Percentiles rank a stretch among this genome's conserved stretches.
Conservation (phyloP, 2,329 filamentous ascomycete species). For the Paecilomyces niveus region DNA sequence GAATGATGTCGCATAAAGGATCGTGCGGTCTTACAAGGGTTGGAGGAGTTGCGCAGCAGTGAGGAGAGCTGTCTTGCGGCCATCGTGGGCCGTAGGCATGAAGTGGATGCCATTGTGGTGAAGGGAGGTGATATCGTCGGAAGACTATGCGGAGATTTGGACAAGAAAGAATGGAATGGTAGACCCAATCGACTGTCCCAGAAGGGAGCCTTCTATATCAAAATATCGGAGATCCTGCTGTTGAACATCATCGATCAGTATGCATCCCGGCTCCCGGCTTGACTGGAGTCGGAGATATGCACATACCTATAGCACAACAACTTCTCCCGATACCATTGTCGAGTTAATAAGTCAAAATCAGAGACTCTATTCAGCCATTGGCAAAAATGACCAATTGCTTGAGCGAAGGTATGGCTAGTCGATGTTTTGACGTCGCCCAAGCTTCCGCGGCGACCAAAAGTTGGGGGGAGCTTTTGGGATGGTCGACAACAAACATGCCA, state of each 20-base stretch:
- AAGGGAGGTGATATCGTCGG: neutral
- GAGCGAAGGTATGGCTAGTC: neutral
- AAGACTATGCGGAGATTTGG: neutral
- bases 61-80: constrained; percentile 53
- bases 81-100: constrained; percentile 51
- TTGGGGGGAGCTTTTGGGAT: neutral
- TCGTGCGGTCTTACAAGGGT: constrained; percentile 1
- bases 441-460: neutral
- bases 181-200: no score
- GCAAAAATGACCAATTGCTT: neutral
- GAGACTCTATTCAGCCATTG: neutral
- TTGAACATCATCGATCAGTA: neutral
- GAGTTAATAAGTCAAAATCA: neutral
- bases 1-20: constrained; percentile 19
- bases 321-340: neutral
- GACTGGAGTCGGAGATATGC: neutral
- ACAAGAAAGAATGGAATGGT: no score
- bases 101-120: neutral
- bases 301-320: neutral
- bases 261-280: neutral
- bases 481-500: neutral
- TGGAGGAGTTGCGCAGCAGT: constrained; percentile 41
- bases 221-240: neutral
- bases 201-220: no score
- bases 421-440: neutral